Percentiles rank a stretch among this genome's conserved stretches.
These are phyloP conservation scores for Gracilariopsis chorda DNA, from an alignment of 23 red algal species.

Conservation along the genomic window DNA sequence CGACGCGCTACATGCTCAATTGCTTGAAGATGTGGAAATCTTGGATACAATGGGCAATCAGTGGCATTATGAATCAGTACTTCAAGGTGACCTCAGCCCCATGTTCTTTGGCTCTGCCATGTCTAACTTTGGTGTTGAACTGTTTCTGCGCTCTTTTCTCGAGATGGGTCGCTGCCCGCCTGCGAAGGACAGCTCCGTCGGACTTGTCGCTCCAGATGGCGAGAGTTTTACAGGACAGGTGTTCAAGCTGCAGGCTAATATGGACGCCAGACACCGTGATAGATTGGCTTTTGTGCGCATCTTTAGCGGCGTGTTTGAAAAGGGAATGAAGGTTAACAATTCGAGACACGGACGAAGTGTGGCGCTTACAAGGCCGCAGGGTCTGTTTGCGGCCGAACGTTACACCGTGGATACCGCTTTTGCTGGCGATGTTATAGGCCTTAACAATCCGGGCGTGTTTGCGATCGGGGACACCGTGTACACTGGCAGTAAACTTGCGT, in stretches of 20 bases:
- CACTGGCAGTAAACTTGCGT: slow-evolving; percentile 11
- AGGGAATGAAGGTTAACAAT: slow-evolving; percentile 80
- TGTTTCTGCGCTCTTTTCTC: slow-evolving; percentile 70
- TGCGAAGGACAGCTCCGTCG: slow-evolving; percentile 22
- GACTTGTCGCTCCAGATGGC: slow-evolving; percentile 43
- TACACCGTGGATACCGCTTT: slow-evolving; percentile 79
- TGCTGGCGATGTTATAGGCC: slow-evolving; percentile 84
- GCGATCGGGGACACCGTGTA: slow-evolving; percentile 82
- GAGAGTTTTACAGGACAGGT: slow-evolving; percentile 60
- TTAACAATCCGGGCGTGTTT: slow-evolving; percentile 81
- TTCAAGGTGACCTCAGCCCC: slow-evolving; percentile 64
- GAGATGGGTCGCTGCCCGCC: slow-evolving; percentile 69
- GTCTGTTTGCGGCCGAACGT: slow-evolving; percentile 74
- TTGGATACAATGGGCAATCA: slow-evolving; percentile 62
- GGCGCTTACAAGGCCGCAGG: slow-evolving; percentile 73
- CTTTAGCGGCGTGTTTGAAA: slow-evolving; percentile 68
- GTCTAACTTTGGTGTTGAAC: slow-evolving; percentile 83
- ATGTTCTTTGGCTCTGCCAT: slow-evolving; percentile 87
- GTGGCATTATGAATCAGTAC: slow-evolving; percentile 45
- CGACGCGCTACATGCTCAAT: slow-evolving; percentile 34
- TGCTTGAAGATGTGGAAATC: slow-evolving; percentile 76
- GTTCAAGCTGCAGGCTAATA: slow-evolving; percentile 89
- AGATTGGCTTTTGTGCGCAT: slow-evolving; percentile 78
- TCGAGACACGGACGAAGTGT: slow-evolving; percentile 62
- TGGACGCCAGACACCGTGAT: slow-evolving; percentile 87